These are phyloP conservation scores for Neurospora sp. DNA, from an alignment of 495 filamentous ascomycete genomes.

Conservation along the genomic window DNA sequence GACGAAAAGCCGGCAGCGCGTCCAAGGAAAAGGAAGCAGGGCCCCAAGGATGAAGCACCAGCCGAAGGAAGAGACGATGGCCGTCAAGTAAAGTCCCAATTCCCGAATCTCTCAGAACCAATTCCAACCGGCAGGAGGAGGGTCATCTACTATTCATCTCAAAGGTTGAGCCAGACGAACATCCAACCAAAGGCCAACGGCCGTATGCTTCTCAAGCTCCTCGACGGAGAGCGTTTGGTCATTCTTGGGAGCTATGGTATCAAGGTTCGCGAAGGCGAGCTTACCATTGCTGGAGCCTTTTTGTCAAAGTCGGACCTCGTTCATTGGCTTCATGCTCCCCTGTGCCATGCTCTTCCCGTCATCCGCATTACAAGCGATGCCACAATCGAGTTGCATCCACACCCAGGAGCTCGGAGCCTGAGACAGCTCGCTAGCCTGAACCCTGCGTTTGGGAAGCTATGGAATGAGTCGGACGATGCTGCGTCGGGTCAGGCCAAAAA, in stretches of 20 bases:
- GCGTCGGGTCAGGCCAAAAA: constrained; percentile 1
- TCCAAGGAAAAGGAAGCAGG: background rate
- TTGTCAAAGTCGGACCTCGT: constrained; percentile 41
- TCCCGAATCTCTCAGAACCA: background rate
- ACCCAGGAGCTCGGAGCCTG: constrained; percentile 45
- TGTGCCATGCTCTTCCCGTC: constrained; percentile 66
- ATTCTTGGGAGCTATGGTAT: constrained; percentile 68
- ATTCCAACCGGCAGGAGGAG: background rate
- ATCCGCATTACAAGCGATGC: constrained; percentile 47
- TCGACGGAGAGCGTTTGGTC: constrained; percentile 50
- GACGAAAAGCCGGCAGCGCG: background rate
- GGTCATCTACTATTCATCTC: background rate
- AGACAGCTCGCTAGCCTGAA: constrained; percentile 50
- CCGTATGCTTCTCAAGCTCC: constrained; percentile 22
- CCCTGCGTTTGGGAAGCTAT: constrained; percentile 63
- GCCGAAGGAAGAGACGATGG: constrained; percentile 4
- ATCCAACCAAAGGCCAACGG: constrained; percentile 19
- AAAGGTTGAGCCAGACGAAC: background rate
- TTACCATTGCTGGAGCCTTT: constrained; percentile 58
- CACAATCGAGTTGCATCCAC: constrained; percentile 39
- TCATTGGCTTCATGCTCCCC: constrained; percentile 60
- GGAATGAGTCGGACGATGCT: constrained; percentile 41
- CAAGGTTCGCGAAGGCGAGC: constrained; percentile 47
- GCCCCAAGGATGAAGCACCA: constrained; percentile 28
- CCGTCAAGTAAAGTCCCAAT: background rate